Conservation (phyloP, 768 basidiomycete species). For the Xerocomellus dryophilus region DNA sequence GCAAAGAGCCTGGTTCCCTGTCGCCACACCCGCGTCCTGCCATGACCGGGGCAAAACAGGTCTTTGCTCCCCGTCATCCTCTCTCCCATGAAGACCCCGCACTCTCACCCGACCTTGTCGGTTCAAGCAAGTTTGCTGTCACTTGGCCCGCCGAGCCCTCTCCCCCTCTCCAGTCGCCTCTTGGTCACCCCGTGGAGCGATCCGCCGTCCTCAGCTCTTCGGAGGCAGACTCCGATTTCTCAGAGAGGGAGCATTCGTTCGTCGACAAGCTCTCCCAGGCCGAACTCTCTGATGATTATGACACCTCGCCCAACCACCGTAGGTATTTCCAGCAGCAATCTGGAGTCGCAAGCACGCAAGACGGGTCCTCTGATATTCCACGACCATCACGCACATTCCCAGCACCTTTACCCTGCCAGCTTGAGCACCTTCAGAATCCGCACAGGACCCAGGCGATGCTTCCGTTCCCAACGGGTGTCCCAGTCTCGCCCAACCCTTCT, state of each 20-base stretch:
- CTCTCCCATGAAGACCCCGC: constrained; percentile 40
- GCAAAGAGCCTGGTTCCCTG: constrained; percentile 17
- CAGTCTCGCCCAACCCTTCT: constrained; percentile 18
- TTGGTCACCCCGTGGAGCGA: constrained; percentile 34
- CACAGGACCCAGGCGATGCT: constrained; percentile 32
- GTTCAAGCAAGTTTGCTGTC: constrained; percentile 57
- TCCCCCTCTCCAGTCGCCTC: constrained; percentile 37
- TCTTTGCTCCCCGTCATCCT: constrained; percentile 53
- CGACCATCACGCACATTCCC: constrained; percentile 76
- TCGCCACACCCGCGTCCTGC: constrained; percentile 4
- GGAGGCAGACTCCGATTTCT: constrained; percentile 50
- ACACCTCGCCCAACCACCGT: constrained; percentile 25
- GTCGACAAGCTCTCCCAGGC: constrained; percentile 31
- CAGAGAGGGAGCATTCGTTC: constrained; percentile 42
- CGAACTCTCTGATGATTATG: constrained; percentile 33
- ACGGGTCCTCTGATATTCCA: constrained; percentile 37
- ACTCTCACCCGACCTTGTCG: constrained; percentile 43
- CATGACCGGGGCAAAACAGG: constrained; percentile 33
- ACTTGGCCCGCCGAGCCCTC: constrained; percentile 53
- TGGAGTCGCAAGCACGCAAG: constrained; percentile 17
- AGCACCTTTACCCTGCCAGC: constrained; percentile 74
- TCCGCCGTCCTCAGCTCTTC: constrained; percentile 44
- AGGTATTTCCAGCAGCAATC: constrained; percentile 25
- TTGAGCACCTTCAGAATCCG: constrained; percentile 74
- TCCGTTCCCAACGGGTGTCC: constrained; percentile 13